Evolutionary conservation across 352 stramenopile genomes (phyloP), one percentile per base, ranked within the genome.

Genomic region (Hyphochytrium catenoides): DNA sequence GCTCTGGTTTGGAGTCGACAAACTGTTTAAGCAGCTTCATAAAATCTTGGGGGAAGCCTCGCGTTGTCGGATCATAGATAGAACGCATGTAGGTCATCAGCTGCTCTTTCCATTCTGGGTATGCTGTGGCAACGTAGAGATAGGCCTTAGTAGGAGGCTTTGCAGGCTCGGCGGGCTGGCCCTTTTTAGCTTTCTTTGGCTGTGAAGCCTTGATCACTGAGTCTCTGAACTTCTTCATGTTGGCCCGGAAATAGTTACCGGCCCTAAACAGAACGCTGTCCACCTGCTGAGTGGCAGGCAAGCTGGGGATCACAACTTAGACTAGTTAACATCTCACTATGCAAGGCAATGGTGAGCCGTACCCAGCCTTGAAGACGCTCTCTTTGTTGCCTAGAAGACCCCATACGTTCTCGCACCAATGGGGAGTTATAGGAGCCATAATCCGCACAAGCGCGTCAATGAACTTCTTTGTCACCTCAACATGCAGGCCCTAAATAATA

Each of bases 401-500:
- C 75, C 75, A 94, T 43, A 92, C 76, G 51, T 90, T 62, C 47
- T 94, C 78, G 36, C 62, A 83, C 41, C 77, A 89, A 59, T 97
- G 88, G 43, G 88, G 88, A 48, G 69, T 93, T 34, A 98, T 82
- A 0, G 90, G 87, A 41, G 85, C 89, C 34, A 98, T 75, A 38
- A 95, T 72, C 44, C 96, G 59, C 12, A 73, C 67, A 50, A 94
- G 57, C 28, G 68, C 66, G 51, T 96, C 77, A 22, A 88, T 77
- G 67, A 92, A 98, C 41, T 77, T 73, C 36, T 59, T 52, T 47
- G 95, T 65, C 27, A 96, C 65, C 20, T 83, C 71, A 33, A 67
- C 59, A 52, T 96, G 77, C 71, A 97, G 90, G 8, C 70, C 39
- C 32, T 18, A 17, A 11, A 11, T 11, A 17, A 23, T 18, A 15